These are phyloP conservation scores for Fusarium clavum DNA, from an alignment of 2,329 filamentous ascomycete species.

Conservation along the genomic window DNA sequence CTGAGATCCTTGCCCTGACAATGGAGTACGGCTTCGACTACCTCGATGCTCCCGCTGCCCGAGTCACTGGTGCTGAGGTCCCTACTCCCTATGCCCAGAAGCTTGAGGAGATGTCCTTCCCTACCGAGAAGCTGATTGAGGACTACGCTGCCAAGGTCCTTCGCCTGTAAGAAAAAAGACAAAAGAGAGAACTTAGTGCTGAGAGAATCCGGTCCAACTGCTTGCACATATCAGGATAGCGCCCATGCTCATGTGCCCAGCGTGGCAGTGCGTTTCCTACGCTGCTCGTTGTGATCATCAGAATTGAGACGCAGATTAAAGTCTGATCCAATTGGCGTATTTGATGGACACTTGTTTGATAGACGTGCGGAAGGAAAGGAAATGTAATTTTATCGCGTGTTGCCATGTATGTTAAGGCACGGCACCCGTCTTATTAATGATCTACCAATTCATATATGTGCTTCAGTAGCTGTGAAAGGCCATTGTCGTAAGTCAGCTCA, in stretches of 20 bases:
- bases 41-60: slow-evolving; percentile 91
- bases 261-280: slow-evolving; percentile 30
- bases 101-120: slow-evolving; percentile 96
- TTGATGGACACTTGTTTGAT: slow-evolving; percentile 49
- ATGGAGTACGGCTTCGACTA: slow-evolving; percentile 99
- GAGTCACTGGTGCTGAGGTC: slow-evolving; percentile 96
- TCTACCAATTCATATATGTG: slow-evolving; percentile 42
- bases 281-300: slow-evolving; percentile 30
- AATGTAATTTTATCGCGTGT: slow-evolving; percentile 58
- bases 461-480: background rate
- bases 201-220: slow-evolving; percentile 27
- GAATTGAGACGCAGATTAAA: slow-evolving; percentile 31
- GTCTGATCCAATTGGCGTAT: slow-evolving; percentile 42
- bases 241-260: slow-evolving; percentile 18
- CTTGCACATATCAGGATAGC: slow-evolving; percentile 20
- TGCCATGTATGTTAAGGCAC: slow-evolving; percentile 52
- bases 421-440: slow-evolving; percentile 49
- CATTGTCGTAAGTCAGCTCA: background rate
- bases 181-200: slow-evolving; percentile 16
- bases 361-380: slow-evolving; percentile 52
- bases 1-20: slow-evolving; percentile 92
- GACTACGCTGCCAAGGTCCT: slow-evolving; percentile 91
- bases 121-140: slow-evolving; percentile 87
- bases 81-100: slow-evolving; percentile 94
- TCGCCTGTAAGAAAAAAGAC: slow-evolving; percentile 69